Evolutionary conservation across 495 filamentous ascomycete species (phyloP).

Genomic region (Lasiosphaeria miniovina): DNA sequence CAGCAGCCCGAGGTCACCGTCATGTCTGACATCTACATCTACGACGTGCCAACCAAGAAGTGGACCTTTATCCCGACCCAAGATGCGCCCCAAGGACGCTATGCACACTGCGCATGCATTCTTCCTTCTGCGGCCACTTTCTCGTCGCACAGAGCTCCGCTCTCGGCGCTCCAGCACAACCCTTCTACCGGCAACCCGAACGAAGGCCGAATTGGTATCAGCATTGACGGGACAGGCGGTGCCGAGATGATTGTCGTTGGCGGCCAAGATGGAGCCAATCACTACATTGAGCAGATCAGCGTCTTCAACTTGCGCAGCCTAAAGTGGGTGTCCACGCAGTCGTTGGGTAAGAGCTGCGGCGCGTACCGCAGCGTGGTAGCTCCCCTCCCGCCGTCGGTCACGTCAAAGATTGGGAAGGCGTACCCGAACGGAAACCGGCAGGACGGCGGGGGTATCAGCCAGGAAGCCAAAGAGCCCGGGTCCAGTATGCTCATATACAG

Average conservation of each 20-base stretch:
- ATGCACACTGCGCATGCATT: constrained; percentile 94
- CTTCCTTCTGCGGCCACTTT: constrained; percentile 84
- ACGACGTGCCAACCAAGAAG: constrained; percentile 76
- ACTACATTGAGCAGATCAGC: constrained; percentile 97
- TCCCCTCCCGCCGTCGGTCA: constrained; percentile 62
- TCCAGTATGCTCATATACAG: constrained; percentile 96
- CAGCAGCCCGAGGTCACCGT: constrained; percentile 86
- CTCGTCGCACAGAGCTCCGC: constrained; percentile 73
- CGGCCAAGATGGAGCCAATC: constrained; percentile 94
- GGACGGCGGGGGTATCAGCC: constrained; percentile 35
- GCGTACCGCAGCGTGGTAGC: constrained; percentile 95
- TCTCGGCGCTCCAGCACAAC: constrained; percentile 86
- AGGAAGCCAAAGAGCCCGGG: constrained; percentile 56
- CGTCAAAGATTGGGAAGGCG: constrained; percentile 67
- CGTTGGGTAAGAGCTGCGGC: constrained; percentile 84
- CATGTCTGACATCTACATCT: constrained; percentile 97
- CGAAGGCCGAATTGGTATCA: constrained; percentile 79
- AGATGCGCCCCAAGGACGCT: constrained; percentile 87
- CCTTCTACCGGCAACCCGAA: constrained; percentile 74
- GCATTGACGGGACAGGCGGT: constrained; percentile 84
- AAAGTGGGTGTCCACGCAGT: constrained; percentile 87
- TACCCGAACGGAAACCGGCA: constrained; percentile 29
- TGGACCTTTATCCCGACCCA: constrained; percentile 82
- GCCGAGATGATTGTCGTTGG: constrained; percentile 97
- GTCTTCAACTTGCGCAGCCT: constrained; percentile 96